These are phyloP conservation scores for Cladosporium sp. DNA, from an alignment of 2,329 filamentous ascomycete species.

Conservation along the genomic window DNA sequence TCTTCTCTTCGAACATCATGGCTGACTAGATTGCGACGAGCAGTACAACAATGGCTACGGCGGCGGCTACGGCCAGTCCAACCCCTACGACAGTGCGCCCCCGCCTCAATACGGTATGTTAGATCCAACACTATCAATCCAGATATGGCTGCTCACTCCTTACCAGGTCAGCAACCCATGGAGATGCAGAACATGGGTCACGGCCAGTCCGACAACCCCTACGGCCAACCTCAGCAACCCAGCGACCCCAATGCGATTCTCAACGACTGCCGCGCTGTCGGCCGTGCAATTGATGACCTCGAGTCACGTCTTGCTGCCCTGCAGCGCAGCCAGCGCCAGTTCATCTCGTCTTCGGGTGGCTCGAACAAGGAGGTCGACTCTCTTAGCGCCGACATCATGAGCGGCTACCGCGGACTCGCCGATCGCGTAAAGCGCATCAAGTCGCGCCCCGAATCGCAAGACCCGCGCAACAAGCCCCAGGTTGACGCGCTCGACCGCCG, in stretches of 20 bases:
- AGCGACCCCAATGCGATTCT: conserved; percentile 69
- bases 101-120: conserved; percentile 26
- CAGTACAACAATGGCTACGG: conserved; percentile 38
- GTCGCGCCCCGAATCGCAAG: conserved; percentile 65
- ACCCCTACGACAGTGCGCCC: conserved; percentile 43
- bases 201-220: conserved; percentile 36
- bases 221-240: conserved; percentile 23
- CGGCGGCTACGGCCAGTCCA: conserved; percentile 49
- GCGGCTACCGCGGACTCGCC: conserved; percentile 70
- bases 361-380: conserved; percentile 62
- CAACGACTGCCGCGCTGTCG: conserved; percentile 77
- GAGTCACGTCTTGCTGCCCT: conserved; percentile 67
- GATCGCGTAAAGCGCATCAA: conserved; percentile 78
- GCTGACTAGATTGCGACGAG: conserved; percentile 10
- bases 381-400: conserved; percentile 74
- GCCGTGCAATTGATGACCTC: conserved; percentile 68
- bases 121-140: neutral
- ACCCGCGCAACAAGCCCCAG: conserved; percentile 68
- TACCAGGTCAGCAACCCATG: conserved; percentile 35
- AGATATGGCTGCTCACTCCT: neutral
- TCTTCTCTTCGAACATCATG: neutral
- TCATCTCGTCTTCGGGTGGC: conserved; percentile 62
- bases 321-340: conserved; percentile 62
- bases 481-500: conserved; percentile 74
- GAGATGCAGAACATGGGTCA: conserved; percentile 63